These are phyloP conservation scores for Cyclotella kingstonii DNA, from an alignment of 108 stramenopile genomes.

Conservation along the genomic window DNA sequence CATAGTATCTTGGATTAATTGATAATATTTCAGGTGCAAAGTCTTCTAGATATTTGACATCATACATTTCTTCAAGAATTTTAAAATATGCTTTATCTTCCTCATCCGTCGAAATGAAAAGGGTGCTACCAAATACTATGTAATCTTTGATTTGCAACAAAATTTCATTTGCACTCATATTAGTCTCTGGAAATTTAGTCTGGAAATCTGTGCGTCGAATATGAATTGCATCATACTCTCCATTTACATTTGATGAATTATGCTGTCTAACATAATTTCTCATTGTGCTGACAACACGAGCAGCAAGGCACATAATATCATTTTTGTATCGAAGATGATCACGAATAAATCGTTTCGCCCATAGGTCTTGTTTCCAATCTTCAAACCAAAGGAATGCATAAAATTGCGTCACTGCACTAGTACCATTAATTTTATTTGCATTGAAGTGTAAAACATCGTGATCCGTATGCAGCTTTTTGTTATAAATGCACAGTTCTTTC, in stretches of 20 bases:
- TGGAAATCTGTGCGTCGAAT: constrained; percentile 43
- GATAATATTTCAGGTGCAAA: constrained; percentile 10
- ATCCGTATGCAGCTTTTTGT: constrained; percentile 47
- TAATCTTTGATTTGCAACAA: constrained; percentile 14
- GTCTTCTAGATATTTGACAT: constrained; percentile 40
- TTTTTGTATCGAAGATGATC: constrained; percentile 56
- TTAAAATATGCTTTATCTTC: constrained; percentile 45
- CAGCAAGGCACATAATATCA: constrained; percentile 55
- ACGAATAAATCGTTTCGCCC: constrained; percentile 72
- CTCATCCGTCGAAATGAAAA: constrained; percentile 68
- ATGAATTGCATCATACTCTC: constrained; percentile 51
- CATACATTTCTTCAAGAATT: constrained; percentile 32
- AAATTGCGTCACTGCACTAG: constrained; percentile 67
- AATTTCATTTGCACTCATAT: constrained; percentile 17
- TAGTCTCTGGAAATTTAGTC: constrained; percentile 20
- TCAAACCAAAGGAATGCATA: constrained; percentile 82
- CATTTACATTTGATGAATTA: constrained; percentile 17
- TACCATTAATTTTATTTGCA: constrained; percentile 34
- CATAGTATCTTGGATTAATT: constrained; percentile 56
- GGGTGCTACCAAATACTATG: constrained; percentile 10
- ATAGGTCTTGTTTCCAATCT: constrained; percentile 69
- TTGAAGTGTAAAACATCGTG: constrained; percentile 60
- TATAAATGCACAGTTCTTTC: constrained; percentile 55
- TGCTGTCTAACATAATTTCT: constrained; percentile 18
- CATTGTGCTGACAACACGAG: constrained; percentile 34